Evolutionary conservation across 2,329 filamentous ascomycete species (phyloP), one percentile per base, ranked within the genome.

Genomic region (Camillea tinctor): DNA sequence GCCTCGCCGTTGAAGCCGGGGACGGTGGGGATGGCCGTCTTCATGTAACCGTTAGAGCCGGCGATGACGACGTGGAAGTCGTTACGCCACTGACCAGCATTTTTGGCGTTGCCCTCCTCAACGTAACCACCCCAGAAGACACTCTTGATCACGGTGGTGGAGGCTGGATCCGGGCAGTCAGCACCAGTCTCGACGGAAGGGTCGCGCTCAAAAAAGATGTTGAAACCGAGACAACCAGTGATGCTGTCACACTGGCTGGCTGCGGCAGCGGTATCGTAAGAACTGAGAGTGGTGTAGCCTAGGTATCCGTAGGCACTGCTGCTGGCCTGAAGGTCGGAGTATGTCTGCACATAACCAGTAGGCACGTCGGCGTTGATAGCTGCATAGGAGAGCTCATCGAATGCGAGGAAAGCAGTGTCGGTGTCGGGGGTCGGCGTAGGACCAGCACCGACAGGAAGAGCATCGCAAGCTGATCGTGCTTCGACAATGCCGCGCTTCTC

Each of bases 31-130:
- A 66, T 48, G 17, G 50, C 57, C 3, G 58, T 64, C 59, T 69
- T 71, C 55, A 68, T 67, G 60, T 75, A 75, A 6, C 76, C 78
- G 57, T 80, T 79, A 48, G 74, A 77, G n/a, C 74, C 78, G 21
- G 76, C 72, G 51, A 80, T 76, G 36, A 75, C 72, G 44, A 79
- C 73, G 9, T 72, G 64, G 62, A 72, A 72, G 15, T 66, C 36
- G 13, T 52, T 57, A n/a, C 63, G 54, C 36, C 51, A 66, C 20
- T 66, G 57, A 3, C 71, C 71, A 2, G 15, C 15, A 56, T 71
- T 68, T 26, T 62, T 65, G 49, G 68, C 65, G 40, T 68, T 71
- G 11, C 57, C 63, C n/a, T 56, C 57, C 1, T 60, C 56, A 9
- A 72, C 62, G 49, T 65, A 63, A 4, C 66, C 68, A 20, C 69